Conservation (phyloP, 2,329 filamentous ascomycete species). For the Epichloe glyceriae region DNA sequence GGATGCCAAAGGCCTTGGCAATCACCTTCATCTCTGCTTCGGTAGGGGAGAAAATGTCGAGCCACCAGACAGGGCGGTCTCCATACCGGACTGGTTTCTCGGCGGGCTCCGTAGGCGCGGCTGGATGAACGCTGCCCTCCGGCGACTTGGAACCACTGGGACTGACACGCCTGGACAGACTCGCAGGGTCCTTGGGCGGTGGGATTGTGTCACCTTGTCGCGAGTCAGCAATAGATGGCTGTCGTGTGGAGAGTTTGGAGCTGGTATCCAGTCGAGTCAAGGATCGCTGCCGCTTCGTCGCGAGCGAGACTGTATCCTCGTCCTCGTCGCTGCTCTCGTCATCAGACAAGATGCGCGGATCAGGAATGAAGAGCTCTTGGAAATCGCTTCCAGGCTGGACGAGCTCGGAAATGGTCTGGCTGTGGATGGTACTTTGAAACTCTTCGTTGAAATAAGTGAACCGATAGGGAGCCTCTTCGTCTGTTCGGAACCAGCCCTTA, state of each 20-base stretch:
- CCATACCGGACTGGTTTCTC: constrained; percentile 49
- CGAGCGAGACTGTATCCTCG: constrained; percentile 17
- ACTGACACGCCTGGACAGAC: constrained; percentile 33
- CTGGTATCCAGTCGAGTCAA: constrained; percentile 22
- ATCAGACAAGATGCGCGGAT: constrained; percentile 63
- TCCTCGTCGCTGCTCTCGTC: constrained; percentile 55
- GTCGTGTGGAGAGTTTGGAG: constrained; percentile 32
- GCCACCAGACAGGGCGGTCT: constrained; percentile 88
- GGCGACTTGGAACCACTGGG: constrained; percentile 32
- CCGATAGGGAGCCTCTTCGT: constrained; percentile 82
- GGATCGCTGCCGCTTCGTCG: constrained; percentile 12
- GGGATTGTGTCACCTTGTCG: constrained; percentile 17
- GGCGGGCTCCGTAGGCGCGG: constrained; percentile 9
- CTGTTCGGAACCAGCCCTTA: constrained; percentile 70
- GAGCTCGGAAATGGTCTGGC: constrained; percentile 86
- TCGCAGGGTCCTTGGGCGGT: constrained; percentile 17
- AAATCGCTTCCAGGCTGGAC: constrained; percentile 77
- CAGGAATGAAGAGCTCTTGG: constrained; percentile 77
- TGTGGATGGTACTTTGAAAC: constrained; percentile 90
- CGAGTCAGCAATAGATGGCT: constrained; percentile 28
- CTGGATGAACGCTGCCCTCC: constrained; percentile 11
- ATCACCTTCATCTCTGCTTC: constrained; percentile 93
- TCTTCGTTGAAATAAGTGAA: constrained; percentile 99
- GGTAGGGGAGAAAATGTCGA: constrained; percentile 82
- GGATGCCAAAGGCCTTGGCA: constrained; percentile 85